Conservation (phyloP, 441 rosid genomes). For the Populus trichocarpa region DNA sequence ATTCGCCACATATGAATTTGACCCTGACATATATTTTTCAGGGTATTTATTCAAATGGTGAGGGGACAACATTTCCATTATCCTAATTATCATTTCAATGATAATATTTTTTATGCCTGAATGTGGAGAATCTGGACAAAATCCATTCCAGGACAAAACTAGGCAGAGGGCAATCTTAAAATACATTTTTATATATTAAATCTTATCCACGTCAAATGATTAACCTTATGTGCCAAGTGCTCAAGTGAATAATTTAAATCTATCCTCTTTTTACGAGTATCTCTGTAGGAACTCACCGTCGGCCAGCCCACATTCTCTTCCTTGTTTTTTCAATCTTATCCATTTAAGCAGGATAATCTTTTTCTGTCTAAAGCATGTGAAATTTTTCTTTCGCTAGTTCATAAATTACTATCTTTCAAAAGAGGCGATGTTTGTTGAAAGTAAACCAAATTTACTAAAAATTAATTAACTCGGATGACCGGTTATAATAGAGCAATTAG, state of each 20-base stretch:
- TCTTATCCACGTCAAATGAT: slow-evolving; percentile 14
- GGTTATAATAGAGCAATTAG: no score
- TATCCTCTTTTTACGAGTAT: neutral
- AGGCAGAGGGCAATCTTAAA: neutral
- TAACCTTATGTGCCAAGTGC: slow-evolving; percentile 8
- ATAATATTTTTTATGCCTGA: neutral
- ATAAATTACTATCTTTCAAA: no score
- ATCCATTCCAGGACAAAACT: slow-evolving; percentile 3
- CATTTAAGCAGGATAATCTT: no score
- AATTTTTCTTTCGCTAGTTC: no score
- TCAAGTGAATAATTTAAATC: slow-evolving; percentile 3
- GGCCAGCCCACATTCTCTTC: no score
- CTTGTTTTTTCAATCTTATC: no score
- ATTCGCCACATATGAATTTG: slow-evolving; percentile 19
- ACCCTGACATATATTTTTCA: neutral
- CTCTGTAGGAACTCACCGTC: neutral
- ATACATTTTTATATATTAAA: neutral
- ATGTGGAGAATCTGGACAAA: slow-evolving; percentile 16
- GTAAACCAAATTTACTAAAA: no score
- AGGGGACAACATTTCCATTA: neutral
- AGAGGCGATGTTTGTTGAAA: no score
- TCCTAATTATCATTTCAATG: neutral
- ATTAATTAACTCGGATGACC: no score
- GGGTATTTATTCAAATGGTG: slow-evolving; percentile 1
- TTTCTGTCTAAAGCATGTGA: no score